phyloP scores from a whole-genome alignment of 1,284 basidiomycete species.

The Cyathus olla region DNA sequence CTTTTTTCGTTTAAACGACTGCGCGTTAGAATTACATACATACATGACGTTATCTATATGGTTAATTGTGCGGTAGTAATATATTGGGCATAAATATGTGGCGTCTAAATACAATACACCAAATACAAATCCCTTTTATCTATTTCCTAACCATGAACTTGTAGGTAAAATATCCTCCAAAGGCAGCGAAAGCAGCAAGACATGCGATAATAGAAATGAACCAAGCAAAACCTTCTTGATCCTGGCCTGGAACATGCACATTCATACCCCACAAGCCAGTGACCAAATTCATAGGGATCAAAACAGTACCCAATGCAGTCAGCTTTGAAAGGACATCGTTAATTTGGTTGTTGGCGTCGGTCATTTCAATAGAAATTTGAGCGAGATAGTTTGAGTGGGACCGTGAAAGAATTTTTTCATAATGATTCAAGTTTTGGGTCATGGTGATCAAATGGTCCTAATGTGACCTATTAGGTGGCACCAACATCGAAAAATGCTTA shows the following conservation, averaged over 20 bases:
- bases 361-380: constrained; percentile 99
- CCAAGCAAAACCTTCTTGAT: constrained; percentile 73
- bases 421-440: constrained; percentile 99
- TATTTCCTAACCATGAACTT: constrained; percentile 71
- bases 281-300: constrained; percentile 97
- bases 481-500: constrained; percentile 91
- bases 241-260: constrained; percentile 91
- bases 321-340: constrained; percentile 99
- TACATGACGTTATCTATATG: constrained; percentile 5
- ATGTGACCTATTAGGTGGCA: constrained; percentile 1
- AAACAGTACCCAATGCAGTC: constrained; percentile 97
- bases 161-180: constrained; percentile 89
- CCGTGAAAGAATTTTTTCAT: constrained; percentile 98
- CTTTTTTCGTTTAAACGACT: neutral
- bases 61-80: constrained; percentile 4
- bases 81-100: constrained; percentile 1
- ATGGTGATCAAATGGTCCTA: constrained; percentile 99
- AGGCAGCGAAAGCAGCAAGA: constrained; percentile 81
- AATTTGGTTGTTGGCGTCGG: constrained; percentile 99
- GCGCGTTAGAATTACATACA: neutral
- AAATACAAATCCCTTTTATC: constrained; percentile 1
- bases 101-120: neutral
- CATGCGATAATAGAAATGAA: constrained; percentile 87
- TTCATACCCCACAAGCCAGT: constrained; percentile 96
- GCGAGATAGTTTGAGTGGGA: constrained; percentile 99